phyloP scores from a whole-genome alignment of 257 asterid species.

The Galeopsis tetrahit region DNA sequence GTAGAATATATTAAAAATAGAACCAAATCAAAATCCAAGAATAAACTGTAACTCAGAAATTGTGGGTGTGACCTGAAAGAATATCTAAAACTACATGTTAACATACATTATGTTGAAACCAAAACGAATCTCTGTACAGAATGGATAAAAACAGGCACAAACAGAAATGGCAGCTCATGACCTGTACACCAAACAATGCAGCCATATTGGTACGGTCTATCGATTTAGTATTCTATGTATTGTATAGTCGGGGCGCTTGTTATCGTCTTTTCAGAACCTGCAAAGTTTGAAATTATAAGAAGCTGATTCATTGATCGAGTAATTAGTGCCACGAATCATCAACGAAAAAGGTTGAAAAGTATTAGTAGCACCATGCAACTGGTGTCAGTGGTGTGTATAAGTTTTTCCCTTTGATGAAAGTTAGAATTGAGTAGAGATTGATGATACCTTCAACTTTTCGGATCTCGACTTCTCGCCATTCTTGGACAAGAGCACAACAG shows the following conservation, averaged over 20 bases:
- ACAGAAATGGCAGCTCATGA: constrained; percentile 27
- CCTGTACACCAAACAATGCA: constrained; percentile 30
- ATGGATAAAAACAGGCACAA: constrained; percentile 30
- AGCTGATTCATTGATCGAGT: background rate
- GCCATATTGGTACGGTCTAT: constrained; percentile 12
- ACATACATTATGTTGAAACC: background rate
- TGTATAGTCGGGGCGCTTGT: constrained; percentile 71
- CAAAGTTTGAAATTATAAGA: constrained; percentile 18
- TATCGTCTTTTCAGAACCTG: constrained; percentile 64
- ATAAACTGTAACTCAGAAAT: background rate
- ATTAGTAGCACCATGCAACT: too few relatives aligned
- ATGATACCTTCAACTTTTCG: constrained; percentile 63
- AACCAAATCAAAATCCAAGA: background rate
- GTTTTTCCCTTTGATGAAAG: background rate
- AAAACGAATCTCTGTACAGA: constrained; percentile 4
- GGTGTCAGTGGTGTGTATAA: too few relatives aligned
- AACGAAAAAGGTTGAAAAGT: too few relatives aligned
- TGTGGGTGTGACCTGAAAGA: background rate
- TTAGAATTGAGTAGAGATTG: background rate
- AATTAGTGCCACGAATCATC: too few relatives aligned
- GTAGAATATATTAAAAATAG: background rate
- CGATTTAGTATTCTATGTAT: constrained; percentile 67
- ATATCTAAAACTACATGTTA: background rate
- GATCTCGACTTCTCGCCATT: constrained; percentile 79
- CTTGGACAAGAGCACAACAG: constrained; percentile 97